A percentile compares a stretch with the other conserved stretches of the same genome.
These are phyloP conservation scores for Isoetes engelmannii DNA, from an alignment of 83 land plant species.

Conservation along the genomic window DNA sequence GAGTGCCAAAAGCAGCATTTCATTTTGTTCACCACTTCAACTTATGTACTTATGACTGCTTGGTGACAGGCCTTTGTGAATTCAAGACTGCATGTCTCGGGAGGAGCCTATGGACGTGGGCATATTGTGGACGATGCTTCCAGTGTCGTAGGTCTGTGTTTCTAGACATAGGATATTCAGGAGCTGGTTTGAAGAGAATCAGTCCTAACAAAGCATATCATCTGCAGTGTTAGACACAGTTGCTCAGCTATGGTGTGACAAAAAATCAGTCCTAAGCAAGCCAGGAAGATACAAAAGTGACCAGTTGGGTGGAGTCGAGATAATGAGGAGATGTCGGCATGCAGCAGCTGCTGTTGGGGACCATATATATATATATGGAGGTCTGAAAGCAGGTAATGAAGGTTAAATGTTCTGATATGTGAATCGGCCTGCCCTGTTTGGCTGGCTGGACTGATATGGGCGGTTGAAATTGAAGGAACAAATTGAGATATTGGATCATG, in stretches of 20 bases:
- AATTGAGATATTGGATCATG: not conserved
- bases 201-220: not conserved
- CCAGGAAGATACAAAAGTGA: constrained; percentile 44
- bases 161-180: not conserved
- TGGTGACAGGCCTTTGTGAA: constrained; percentile 83
- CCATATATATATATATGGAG: constrained; percentile 76
- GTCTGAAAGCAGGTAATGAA: constrained; percentile 75
- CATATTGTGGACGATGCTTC: constrained; percentile 69
- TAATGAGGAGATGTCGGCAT: constrained; percentile 89
- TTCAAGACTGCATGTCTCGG: constrained; percentile 83
- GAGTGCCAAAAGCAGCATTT: too few species aligned
- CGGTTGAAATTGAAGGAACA: too few species aligned
- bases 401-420: not conserved
- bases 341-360: constrained; percentile 81
- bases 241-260: constrained; percentile 86
- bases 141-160: constrained; percentile 59
- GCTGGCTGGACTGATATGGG: not conserved
- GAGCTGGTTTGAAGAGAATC: not conserved
- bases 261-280: constrained; percentile 69
- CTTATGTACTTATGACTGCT: too few species aligned
- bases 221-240: constrained; percentile 76
- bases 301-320: constrained; percentile 34
- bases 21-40: too few species aligned
- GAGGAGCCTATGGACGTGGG: constrained; percentile 82
- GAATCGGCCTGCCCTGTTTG: not conserved